A percentile compares a stretch with the other conserved stretches of the same genome.
phyloP scores from a whole-genome alignment of 805 yeast genomes.

The Zygosaccharomyces kombuchaensis region DNA sequence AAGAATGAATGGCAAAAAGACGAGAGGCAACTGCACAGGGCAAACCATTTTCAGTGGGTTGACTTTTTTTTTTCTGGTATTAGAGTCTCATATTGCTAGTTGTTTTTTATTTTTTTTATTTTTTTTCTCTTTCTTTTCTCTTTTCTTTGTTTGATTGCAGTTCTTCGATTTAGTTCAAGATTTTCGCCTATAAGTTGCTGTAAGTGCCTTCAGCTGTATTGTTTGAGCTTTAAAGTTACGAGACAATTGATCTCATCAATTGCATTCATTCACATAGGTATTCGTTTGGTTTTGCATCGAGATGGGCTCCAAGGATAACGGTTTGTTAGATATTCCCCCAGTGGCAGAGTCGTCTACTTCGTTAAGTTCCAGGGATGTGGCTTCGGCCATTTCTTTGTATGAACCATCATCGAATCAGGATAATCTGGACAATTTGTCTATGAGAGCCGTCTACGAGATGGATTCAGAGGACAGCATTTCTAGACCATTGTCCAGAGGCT shows the following conservation, averaged over 20 bases:
- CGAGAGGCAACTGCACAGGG: neutral
- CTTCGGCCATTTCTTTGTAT: constrained; percentile 22
- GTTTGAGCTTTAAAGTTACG: too few species aligned
- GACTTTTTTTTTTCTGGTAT: neutral
- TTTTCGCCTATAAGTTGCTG: neutral
- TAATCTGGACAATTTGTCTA: constrained; percentile 18
- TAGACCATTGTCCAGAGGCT: constrained; percentile 56
- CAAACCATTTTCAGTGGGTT: neutral
- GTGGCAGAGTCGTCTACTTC: constrained; percentile 26
- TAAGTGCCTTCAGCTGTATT: neutral
- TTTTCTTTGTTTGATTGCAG: neutral
- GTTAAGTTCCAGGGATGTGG: constrained; percentile 20
- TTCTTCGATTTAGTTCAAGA: neutral
- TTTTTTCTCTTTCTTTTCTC: neutral
- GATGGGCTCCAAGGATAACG: constrained; percentile 4
- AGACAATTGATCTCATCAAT: too few species aligned
- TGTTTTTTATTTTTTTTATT: neutral
- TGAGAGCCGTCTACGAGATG: constrained; percentile 21
- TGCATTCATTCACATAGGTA: too few species aligned
- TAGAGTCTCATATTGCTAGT: neutral
- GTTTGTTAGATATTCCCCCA: neutral
- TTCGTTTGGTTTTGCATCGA: neutral
- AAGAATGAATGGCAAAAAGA: neutral
- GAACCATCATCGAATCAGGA: constrained; percentile 16
- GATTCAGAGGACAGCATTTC: constrained; percentile 37